Evolutionary conservation across 495 filamentous ascomycete species (phyloP), one percentile per base, ranked within the genome.

Genomic region (Oidiodendron maius): DNA sequence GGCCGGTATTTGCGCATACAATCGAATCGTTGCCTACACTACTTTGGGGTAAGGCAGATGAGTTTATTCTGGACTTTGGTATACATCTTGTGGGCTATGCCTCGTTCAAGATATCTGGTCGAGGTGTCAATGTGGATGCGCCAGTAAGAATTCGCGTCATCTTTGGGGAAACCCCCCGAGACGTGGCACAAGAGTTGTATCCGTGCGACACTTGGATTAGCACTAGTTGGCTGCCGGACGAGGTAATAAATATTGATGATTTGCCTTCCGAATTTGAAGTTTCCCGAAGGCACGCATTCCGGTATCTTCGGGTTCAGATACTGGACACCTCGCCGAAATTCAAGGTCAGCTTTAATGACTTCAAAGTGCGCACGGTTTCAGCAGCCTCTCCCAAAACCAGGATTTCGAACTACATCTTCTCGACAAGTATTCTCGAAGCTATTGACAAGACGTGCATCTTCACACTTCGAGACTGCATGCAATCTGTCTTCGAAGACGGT

Each of bases 401-500:
- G n/a, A n/a, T n/a, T n/a, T n/a, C n/a, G n/a, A n/a, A n/a, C n/a
- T n/a, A n/a, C n/a, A n/a, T n/a, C n/a, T n/a, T n/a, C n/a, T n/a
- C n/a, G n/a, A n/a, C n/a, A n/a, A n/a, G n/a, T n/a, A n/a, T n/a
- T n/a, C n/a, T n/a, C n/a, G n/a, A n/a, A n/a, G n/a, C n/a, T n/a
- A n/a, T n/a, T n/a, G n/a, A n/a, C n/a, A n/a, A n/a, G 24, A 23
- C 16, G 17, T 1, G n/a, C n/a, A n/a, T n/a, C n/a, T 25, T 54
- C 12, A 63, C 61, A 2, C 37, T 61, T 1, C 39, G 58, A 20
- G 45, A 59, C 26, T 63, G 61, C 28, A 63, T 63, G 61, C 59
- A 60, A 25, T 57, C 55, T 3, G 59, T 63, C 1, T 63, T 61
- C 30, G 61, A 63, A 40, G 58, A 63, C 35, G 61, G 61, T 1